Evolutionary conservation across 495 filamentous ascomycete species (phyloP).

Genomic region (Evernia prunastri): DNA sequence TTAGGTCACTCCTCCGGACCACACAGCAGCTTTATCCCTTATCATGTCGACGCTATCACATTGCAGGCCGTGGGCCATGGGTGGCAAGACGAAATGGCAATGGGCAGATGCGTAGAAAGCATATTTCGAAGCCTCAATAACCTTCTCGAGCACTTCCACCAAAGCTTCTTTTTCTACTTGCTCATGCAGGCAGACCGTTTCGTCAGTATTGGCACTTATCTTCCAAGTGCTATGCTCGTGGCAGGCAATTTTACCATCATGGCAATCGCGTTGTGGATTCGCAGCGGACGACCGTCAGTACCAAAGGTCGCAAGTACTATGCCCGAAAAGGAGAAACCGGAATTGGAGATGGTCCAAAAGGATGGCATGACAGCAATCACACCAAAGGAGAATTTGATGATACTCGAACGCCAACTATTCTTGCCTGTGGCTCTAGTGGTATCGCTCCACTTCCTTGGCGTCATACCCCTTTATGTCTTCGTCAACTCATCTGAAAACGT

Average conservation of each 20-base stretch:
- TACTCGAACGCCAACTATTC: conserved; percentile 65
- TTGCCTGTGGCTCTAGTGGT: conserved; percentile 69
- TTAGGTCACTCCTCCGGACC: conserved; percentile 85
- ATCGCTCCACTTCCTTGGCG: conserved; percentile 66
- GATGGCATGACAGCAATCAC: conserved; percentile 33
- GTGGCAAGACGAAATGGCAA: conserved; percentile 94
- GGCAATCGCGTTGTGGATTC: conserved; percentile 86
- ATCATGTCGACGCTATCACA: conserved; percentile 95
- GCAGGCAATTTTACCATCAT: conserved; percentile 93
- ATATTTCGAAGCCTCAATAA: conserved; percentile 91
- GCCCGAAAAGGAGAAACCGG: conserved; percentile 24
- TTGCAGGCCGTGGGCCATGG: conserved; percentile 83
- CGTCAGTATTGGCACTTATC: conserved; percentile 95
- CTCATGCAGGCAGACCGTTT: conserved; percentile 85
- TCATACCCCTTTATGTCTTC: conserved; percentile 80
- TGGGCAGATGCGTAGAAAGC: conserved; percentile 84
- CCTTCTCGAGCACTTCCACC: conserved; percentile 90
- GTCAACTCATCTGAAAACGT: conserved; percentile 65
- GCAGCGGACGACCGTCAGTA: conserved; percentile 55
- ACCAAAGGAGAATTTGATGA: conserved; percentile 28
- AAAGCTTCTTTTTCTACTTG: conserved; percentile 99
- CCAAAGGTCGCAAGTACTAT: conserved; percentile 28
- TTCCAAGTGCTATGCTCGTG: conserved; percentile 93
- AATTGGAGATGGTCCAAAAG: conserved; percentile 30
- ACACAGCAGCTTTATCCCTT: conserved; percentile 93